phyloP scores from a whole-genome alignment of 208 protist genomes.

The Trypanosoma caninum region DNA sequence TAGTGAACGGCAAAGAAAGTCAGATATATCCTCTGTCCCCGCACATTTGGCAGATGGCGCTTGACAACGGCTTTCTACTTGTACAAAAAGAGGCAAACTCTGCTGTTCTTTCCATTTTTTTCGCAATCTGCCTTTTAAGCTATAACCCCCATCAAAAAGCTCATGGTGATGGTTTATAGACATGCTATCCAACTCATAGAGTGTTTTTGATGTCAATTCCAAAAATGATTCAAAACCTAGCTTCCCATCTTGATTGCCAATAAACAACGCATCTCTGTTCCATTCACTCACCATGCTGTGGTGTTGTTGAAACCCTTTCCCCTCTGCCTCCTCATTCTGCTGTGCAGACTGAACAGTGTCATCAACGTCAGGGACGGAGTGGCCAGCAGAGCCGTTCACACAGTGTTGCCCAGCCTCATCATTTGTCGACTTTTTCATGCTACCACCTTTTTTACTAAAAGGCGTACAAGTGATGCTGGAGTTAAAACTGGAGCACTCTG shows the following conservation, averaged over 20 bases:
- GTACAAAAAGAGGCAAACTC: no score
- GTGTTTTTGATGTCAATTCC: slow-evolving; percentile 9
- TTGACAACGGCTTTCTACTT: not conserved
- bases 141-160: no score
- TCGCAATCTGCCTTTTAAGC: no score
- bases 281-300: slow-evolving; percentile 29
- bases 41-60: not conserved
- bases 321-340: slow-evolving; percentile 61
- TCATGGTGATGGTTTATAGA: not conserved
- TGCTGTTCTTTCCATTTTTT: no score
- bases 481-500: slow-evolving; percentile 41
- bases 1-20: slow-evolving; percentile 20
- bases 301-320: slow-evolving; percentile 56
- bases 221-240: not conserved
- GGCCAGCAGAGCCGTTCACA: not conserved
- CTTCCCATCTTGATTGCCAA: no score
- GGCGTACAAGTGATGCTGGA: slow-evolving; percentile 53
- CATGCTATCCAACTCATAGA: not conserved
- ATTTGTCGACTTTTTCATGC: not conserved
- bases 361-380: not conserved
- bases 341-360: not conserved
- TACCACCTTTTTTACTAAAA: not conserved
- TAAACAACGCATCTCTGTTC: not conserved
- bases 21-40: not conserved
- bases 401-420: not conserved